Conservation (phyloP, 352 stramenopile genomes). For the Pythium diclinum region DNA sequence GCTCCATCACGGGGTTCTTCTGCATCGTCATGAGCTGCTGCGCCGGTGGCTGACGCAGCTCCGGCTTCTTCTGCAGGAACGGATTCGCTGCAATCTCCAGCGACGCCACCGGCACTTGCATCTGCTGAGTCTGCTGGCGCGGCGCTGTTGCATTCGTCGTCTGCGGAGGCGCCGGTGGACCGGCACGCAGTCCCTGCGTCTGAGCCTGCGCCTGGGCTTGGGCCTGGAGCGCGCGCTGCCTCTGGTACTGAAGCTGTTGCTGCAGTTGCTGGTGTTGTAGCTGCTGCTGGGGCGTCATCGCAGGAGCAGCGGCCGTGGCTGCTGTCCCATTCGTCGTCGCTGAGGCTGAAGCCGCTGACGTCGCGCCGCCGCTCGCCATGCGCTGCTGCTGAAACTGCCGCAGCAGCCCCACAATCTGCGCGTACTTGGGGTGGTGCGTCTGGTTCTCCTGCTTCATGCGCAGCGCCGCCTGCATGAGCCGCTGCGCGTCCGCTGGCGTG, state of each 20-base stretch:
- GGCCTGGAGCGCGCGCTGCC: constrained; percentile 30
- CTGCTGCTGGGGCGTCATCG: constrained; percentile 23
- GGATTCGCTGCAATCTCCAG: constrained; percentile 54
- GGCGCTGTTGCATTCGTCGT: not conserved
- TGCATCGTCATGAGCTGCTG: constrained; percentile 41
- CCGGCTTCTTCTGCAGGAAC: constrained; percentile 64
- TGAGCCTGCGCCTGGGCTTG: constrained; percentile 32
- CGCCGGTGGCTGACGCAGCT: constrained; percentile 26
- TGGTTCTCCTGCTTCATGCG: constrained; percentile 77
- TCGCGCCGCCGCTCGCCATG: constrained; percentile 11
- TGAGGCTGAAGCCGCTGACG: not conserved
- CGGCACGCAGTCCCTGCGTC: constrained; percentile 16
- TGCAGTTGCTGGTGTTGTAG: constrained; percentile 33
- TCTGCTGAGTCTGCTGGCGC: not conserved
- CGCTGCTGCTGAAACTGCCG: constrained; percentile 61
- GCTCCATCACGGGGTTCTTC: constrained; percentile 34
- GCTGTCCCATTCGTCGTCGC: not conserved
- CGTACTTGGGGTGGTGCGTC: constrained; percentile 80
- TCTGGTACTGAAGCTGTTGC: constrained; percentile 33
- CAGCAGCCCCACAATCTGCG: constrained; percentile 77
- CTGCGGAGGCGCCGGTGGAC: not conserved
- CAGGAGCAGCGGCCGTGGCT: not conserved
- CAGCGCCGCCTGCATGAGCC: constrained; percentile 81
- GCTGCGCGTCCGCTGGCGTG: constrained; percentile 66
- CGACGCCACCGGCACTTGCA: constrained; percentile 8